These are phyloP conservation scores for Oryza meridionalis DNA, from an alignment of 176 grass and related monocot species.

Conservation along the genomic window DNA sequence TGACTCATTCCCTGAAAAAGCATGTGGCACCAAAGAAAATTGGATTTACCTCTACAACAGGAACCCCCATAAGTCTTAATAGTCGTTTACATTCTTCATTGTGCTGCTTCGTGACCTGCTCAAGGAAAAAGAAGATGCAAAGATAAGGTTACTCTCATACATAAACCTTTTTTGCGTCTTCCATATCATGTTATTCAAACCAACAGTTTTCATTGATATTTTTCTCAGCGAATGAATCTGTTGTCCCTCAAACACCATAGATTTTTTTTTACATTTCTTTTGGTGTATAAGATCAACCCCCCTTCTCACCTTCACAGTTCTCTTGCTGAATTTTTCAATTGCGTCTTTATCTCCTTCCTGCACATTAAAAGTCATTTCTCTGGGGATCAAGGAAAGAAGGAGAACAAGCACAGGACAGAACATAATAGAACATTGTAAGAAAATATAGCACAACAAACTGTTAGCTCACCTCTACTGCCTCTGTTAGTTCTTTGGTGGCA, in stretches of 20 bases:
- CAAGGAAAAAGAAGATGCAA: constrained; percentile 31
- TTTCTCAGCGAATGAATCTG: not conserved
- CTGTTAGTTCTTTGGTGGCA: constrained; percentile 74
- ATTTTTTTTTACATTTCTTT: not conserved
- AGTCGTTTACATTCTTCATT: constrained; percentile 96
- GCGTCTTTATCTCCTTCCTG: constrained; percentile 79
- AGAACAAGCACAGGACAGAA: not conserved
- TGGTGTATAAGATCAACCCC: too few species aligned
- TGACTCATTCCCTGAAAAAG: not conserved
- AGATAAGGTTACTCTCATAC: not conserved
- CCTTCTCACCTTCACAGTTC: constrained; percentile 84
- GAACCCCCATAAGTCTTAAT: constrained; percentile 92
- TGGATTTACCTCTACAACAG: constrained; percentile 89
- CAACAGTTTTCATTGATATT: constrained; percentile 11
- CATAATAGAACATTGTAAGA: not conserved
- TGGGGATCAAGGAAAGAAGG: constrained; percentile 18
- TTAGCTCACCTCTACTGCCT: constrained; percentile 75
- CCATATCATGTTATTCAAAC: constrained; percentile 1
- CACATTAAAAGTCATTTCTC: constrained; percentile 20
- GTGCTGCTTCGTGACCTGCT: constrained; percentile 88
- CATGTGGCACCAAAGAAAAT: constrained; percentile 31
- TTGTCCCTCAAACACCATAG: not conserved
- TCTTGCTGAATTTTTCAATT: constrained; percentile 95
- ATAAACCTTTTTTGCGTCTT: not conserved
- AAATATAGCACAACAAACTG: constrained; percentile 22